Evolutionary conservation across 345 rosid species (phyloP), one percentile per base, ranked within the genome.

Genomic region (Arabidopsis arenosa): DNA sequence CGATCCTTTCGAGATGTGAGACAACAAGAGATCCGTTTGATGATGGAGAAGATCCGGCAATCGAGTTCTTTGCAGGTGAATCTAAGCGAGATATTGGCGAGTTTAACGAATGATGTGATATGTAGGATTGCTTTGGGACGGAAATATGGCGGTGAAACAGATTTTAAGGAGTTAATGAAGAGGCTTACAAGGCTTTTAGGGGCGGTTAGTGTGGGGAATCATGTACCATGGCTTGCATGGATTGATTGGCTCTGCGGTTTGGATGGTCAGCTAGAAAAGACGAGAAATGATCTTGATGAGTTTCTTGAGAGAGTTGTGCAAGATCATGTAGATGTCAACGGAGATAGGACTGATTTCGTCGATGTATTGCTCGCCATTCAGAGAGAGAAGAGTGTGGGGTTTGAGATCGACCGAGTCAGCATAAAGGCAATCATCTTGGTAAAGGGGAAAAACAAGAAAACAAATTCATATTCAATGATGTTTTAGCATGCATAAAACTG

Each of bases 151-250:
- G 83, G 57, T 28, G 86, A 73, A 12, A 67, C 28, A 5, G 84
- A 68, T 69, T 86, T 86, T 21, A 77, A 66, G 64, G 70, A 49
- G 70, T 30, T 86, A 13, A 4, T 83, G 59, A 18, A 17, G 0
- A 82, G 80, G 65, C 40, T 87, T 1, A 28, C 7, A 9, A 55
- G 35, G 17, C 54, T 85, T 6, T 14, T 85, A 33, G 92, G 87
- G 0, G 32, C 0, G 63, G 48, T 82, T 5, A 59, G 72, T 48
- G 66, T 84, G 0, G 89, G 87, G 30, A 87, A 70, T 40, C 84
- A 44, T 55, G 66, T 89, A 11, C 90, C 90, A 5, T 84, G 86
- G 75, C 84, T 87, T 53, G 70, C 75, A 2, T 86, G 87, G 93
- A 11, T 83, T 9, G 80, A 74, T 33, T 15, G 53, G 72, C 33